Evolutionary conservation across 768 basidiomycete species (phyloP).

Genomic region (Hysterangium stoloniferum): DNA sequence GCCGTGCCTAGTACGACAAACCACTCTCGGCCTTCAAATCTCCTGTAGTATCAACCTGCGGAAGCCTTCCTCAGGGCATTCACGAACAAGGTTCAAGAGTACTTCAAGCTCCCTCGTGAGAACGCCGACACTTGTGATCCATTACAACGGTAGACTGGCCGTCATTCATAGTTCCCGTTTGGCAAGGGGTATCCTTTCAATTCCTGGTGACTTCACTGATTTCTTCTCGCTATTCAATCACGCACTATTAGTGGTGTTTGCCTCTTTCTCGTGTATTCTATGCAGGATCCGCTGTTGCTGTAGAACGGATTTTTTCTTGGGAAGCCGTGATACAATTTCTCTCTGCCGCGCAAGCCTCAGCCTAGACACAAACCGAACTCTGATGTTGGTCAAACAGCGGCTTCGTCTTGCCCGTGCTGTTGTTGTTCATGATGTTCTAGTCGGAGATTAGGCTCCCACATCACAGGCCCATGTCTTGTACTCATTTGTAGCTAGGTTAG

Average conservation of each 20-base stretch:
- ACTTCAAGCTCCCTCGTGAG: slow-evolving; percentile 11
- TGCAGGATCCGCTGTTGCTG: slow-evolving; percentile 10
- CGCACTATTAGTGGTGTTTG: no score
- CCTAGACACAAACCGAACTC: slow-evolving; percentile 4
- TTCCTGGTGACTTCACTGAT: slow-evolving; percentile 15
- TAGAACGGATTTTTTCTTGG: slow-evolving; percentile 9
- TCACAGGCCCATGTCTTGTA: no score
- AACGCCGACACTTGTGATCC: slow-evolving; percentile 15
- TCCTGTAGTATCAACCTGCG: no score
- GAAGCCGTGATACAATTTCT: slow-evolving; percentile 8
- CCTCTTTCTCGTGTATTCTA: neutral
- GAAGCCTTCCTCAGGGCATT: no score
- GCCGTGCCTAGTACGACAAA: no score
- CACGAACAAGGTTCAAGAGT: slow-evolving; percentile 17
- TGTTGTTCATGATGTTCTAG: no score
- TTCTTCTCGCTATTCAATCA: no score
- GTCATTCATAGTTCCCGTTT: slow-evolving; percentile 15
- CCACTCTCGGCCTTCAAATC: no score
- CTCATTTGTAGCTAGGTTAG: no score
- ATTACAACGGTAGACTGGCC: slow-evolving; percentile 17
- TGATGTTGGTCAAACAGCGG: slow-evolving; percentile 7
- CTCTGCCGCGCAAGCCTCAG: slow-evolving; percentile 5
- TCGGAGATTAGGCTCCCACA: no score
- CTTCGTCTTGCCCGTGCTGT: neutral
- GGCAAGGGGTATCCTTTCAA: slow-evolving; percentile 17